These are phyloP conservation scores for Erigeron canadensis DNA, from an alignment of 129 eudicot species.

Conservation along the genomic window DNA sequence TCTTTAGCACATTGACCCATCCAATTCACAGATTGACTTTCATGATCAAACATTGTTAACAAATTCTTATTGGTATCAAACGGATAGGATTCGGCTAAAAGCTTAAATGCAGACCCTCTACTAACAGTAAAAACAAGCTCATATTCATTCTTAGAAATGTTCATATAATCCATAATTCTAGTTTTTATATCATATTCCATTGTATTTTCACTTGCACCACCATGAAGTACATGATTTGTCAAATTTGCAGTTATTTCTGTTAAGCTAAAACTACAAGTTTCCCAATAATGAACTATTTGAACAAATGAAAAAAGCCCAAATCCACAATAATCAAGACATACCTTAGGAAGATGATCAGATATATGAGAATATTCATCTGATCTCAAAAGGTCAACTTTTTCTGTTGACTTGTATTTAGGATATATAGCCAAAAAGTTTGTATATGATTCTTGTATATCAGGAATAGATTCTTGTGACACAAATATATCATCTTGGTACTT, in stretches of 20 bases:
- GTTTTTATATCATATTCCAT: constrained; percentile 80
- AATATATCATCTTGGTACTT: constrained; percentile 64
- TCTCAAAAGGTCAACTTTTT: constrained; percentile 78
- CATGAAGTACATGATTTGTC: constrained; percentile 83
- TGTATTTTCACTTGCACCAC: constrained; percentile 78
- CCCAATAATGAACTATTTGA: constrained; percentile 82
- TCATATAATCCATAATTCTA: constrained; percentile 80
- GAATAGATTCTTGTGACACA: constrained; percentile 66
- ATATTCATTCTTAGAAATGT: constrained; percentile 85
- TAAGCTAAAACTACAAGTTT: constrained; percentile 77
- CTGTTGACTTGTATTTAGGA: constrained; percentile 75
- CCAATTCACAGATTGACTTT: constrained; percentile 93
- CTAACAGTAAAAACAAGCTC: constrained; percentile 91
- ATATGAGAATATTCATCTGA: constrained; percentile 75
- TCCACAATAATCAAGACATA: constrained; percentile 96
- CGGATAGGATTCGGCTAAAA: constrained; percentile 90
- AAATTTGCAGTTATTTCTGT: constrained; percentile 83
- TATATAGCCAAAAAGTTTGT: constrained; percentile 80
- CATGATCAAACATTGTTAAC: constrained; percentile 93
- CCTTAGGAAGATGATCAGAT: constrained; percentile 67
- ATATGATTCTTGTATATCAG: constrained; percentile 56
- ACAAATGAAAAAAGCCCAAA: constrained; percentile 90
- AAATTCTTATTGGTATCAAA: constrained; percentile 79
- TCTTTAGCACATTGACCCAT: constrained; percentile 85
- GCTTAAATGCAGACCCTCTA: constrained; percentile 86